Evolutionary conservation across 441 rosid species (phyloP).

Genomic region (Populus hybrid): DNA sequence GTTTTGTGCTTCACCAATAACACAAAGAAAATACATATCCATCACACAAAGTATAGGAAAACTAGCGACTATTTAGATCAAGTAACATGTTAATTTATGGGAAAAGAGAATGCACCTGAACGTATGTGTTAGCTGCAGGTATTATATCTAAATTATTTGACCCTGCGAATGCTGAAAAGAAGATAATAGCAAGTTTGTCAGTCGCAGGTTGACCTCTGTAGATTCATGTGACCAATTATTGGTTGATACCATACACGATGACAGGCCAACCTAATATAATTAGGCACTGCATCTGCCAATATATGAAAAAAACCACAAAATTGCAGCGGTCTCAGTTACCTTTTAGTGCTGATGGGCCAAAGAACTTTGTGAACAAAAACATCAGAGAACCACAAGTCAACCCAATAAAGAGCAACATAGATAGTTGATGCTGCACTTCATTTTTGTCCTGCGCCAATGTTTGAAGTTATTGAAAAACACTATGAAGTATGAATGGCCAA

Average conservation of each 20-base stretch:
- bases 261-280: not conserved
- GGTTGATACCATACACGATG: not conserved
- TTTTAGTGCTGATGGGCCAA: slow-evolving; percentile 37
- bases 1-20: not conserved
- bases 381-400: slow-evolving; percentile 41
- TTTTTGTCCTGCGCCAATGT: slow-evolving; percentile 34
- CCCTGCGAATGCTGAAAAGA: slow-evolving; percentile 46
- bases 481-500: not conserved
- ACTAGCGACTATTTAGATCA: not conserved
- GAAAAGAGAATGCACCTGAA: slow-evolving; percentile 36
- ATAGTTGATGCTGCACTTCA: slow-evolving; percentile 50
- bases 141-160: slow-evolving; percentile 37
- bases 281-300: not conserved
- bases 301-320: not conserved
- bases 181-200: not conserved
- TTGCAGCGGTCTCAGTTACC: slow-evolving; percentile 26
- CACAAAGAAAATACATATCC: not conserved
- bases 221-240: not conserved
- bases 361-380: slow-evolving; percentile 45
- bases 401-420: slow-evolving; percentile 43
- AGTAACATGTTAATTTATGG: not conserved
- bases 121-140: slow-evolving; percentile 47
- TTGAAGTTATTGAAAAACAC: not conserved
- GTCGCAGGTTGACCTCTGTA: not conserved
- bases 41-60: not conserved